Base-by-base conservation (phyloP, 805 yeast species). In the Wickerhamiella qilinensis region DNA sequence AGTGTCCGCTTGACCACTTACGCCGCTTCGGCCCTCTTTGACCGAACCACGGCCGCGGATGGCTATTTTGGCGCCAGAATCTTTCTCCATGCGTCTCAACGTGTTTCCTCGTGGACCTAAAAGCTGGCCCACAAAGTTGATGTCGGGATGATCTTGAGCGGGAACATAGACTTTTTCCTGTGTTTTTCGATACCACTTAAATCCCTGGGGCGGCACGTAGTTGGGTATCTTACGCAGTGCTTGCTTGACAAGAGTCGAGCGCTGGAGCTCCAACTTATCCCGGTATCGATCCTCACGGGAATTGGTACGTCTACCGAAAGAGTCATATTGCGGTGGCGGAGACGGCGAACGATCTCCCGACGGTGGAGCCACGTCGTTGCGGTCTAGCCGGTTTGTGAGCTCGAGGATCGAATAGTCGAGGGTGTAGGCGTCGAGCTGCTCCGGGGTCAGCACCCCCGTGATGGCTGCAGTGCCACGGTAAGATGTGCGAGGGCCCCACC, bases 101-200 rank as follows among this genome's bases (percentile, higher is more conserved):
- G 95, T 88, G 49, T 80, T 78, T 19, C 97, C 99, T 64, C 99
- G 75, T 24, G 99, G 98, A 0, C 99, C 99, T 36, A 91, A 58
- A 17, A 91, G 60, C 38, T 80, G 65, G 0, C 99, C 99, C 38
- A 91, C 81, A 54, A 88, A 88, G 59, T 91, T 91, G 48, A 91
- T 77, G 37, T 79, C 88, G 0, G 97, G 96, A 59, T 84, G 77
- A 43, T 83, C 88, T 30, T 75, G 69, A 3, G 73, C 81, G 1
- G 97, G 97, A 12, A 91, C 70, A 54, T 72, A 86, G 37, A 83
- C 67, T 59, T 86, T 91, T 49, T 86, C 94, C 34, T 69, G 67
- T 4, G 84, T 75, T 48, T 72, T 76, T 7, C 79, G 76, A 28
- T 81, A 81, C 42, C 75, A 65, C 45, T 67, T 62, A 57, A 82